Percentiles rank a stretch among this genome's conserved stretches.
phyloP scores from a whole-genome alignment of 176 grass and related monocot genomes.

The Oryza glumipatula region DNA sequence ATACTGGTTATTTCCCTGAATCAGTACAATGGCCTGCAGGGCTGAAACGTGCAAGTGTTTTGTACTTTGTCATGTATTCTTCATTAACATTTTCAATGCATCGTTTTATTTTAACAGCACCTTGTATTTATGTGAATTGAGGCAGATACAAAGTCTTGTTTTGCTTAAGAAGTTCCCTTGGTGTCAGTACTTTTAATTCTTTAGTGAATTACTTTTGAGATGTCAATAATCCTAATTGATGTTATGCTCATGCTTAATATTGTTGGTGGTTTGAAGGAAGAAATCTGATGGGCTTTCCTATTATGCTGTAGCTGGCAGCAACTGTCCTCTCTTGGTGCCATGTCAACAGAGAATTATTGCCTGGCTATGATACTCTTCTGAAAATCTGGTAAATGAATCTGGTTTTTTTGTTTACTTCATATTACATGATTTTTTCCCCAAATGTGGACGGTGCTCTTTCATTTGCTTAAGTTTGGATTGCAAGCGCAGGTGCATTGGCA shows the following conservation, averaged over 20 bases:
- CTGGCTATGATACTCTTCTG: conserved; percentile 79
- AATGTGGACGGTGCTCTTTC: conserved; percentile 11
- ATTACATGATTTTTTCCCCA: conserved; percentile 12
- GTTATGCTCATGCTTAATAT: not conserved
- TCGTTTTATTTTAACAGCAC: not conserved
- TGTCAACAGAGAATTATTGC: conserved; percentile 60
- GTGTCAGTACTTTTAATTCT: not conserved
- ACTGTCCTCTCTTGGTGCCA: conserved; percentile 83
- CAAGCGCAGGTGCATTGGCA: not conserved
- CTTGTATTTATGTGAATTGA: conserved; percentile 27
- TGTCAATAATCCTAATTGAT: conserved; percentile 14
- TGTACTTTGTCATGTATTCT: not conserved
- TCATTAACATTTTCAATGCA: not conserved
- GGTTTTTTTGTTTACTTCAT: conserved; percentile 3
- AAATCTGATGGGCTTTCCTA: conserved; percentile 27
- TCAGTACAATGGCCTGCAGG: not conserved
- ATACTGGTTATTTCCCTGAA: not conserved
- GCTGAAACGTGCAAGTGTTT: not conserved
- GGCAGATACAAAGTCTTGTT: conserved; percentile 5
- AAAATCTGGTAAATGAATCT: conserved; percentile 75
- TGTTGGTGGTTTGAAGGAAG: conserved; percentile 12
- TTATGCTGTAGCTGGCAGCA: conserved; percentile 66
- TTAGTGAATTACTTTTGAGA: conserved; percentile 6
- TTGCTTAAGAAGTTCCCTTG: conserved; percentile 26
- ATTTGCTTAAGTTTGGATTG: not conserved